Evolutionary conservation across 1,284 basidiomycete species (phyloP), one percentile per base, ranked within the genome.

Genomic region (Ustilago nuda): DNA sequence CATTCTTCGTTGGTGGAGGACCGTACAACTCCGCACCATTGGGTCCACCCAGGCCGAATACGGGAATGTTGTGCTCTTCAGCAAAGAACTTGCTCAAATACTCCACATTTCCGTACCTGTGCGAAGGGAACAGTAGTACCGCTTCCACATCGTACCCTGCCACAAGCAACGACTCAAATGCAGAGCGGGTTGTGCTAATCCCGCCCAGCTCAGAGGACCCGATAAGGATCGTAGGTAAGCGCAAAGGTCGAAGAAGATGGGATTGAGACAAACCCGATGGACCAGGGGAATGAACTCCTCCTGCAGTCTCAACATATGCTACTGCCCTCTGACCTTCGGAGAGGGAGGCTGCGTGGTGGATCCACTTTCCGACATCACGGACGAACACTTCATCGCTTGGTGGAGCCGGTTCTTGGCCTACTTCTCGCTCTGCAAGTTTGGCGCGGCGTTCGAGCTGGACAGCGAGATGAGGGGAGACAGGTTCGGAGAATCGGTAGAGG

Each of bases 221-320:
- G 45, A 99, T 88, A 4, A 99, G 89, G 65, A 98, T 88, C 0
- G 92, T 92, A 0, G 96, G 96, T 2, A 98, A 89, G 69, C 93
- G 72, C 12, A 93, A 33, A 94, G 89, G 1, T 90, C 89, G 63
- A 30, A 84, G 48, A 5, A 84, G 48, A 23, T 79, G 73, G 15
- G 79, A 66, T 86, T 98, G 96, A 3, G 93, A 94, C 1, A 92
- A 91, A 0, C 95, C 95, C 1, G 92, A 92, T 1, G 95, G 88
- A 0, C 92, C 91, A 0, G 96, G 96, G 69, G 94, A 96, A 82
- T 98, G 95, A 1, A 98, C 93, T 52, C 95, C 95, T 89, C 95
- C 95, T 8, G 95, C 95, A 6, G 96, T 96, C 87, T 99, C 96
- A 52, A 98, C 87, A 82, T 92, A 98, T 87, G 95, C 90, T 80